Base-by-base conservation (phyloP, 495 filamentous ascomycete genomes). In the Xylaria cubensis region DNA sequence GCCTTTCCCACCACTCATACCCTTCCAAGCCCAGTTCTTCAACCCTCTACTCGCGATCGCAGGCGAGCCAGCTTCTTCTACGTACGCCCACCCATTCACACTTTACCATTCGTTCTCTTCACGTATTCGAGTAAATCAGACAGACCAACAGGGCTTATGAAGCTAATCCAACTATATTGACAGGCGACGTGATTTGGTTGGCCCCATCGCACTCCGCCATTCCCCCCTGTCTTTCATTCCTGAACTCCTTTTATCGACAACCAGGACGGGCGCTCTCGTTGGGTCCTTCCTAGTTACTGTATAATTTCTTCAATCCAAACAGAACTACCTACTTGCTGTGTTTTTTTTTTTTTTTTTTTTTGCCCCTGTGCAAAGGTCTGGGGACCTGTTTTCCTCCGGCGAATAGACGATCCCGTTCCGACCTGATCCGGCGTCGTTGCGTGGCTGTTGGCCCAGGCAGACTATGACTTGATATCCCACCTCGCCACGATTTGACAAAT, bases 391-490 rank as follows among this genome's bases (percentile, higher is more conserved):
- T 55, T 17, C 4, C n/a, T 59, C 15, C 32, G 41, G 51, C 62
- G 70, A 65, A 17, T 66, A 71, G 66, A 70, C 73, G 64, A 55
- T 71, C 71, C 53, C 64, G 62, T 59, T 56, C 70, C 59, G 56
- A 53, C 70, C 50, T 70, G 15, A 44, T 44, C 62, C 70, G 29
- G 64, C 67, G 56, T 72, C 9, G 24, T 34, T 58, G 50, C 56
- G 36, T 46, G 46, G 59, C 55, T 44, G 44, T 34, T 64, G 63
- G 58, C 68, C 36, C 55, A 44, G 65, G 63, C 65, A 69, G 72
- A 72, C 74, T 63, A 79, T 78, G 77, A 75, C 39, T 73, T 76
- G 74, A 74, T 66, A 64, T 53, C 63, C 44, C 70, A 55, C 36
- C 51, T 69, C 74, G 73, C 65, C 72, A 64, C 73, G 67, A 73